phyloP scores from a whole-genome alignment of 129 eudicot genomes.

The Tanacetum coccineum region DNA sequence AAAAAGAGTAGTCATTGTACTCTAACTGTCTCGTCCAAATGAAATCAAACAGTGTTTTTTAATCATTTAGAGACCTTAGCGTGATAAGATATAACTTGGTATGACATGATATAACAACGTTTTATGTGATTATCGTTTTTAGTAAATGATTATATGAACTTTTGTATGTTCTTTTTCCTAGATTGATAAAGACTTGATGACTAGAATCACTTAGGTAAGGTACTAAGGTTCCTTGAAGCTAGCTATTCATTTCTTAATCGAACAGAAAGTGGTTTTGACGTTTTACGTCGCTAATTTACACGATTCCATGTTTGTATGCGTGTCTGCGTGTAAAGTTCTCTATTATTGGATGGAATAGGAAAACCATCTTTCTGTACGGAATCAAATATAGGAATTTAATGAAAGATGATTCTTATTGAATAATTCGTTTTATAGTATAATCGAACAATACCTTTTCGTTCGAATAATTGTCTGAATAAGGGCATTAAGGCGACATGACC shows the following conservation, averaged over 20 bases:
- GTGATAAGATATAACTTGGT: too few relatives aligned
- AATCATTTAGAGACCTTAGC: too few relatives aligned
- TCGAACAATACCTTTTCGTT: conserved; percentile 3
- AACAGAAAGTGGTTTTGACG: too few relatives aligned
- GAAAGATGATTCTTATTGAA: conserved; percentile 13
- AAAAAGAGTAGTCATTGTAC: too few relatives aligned
- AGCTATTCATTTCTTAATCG: too few relatives aligned
- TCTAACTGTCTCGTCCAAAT: too few relatives aligned
- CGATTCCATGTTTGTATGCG: conserved; percentile 1
- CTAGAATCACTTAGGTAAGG: neutral
- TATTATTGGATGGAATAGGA: conserved; percentile 28
- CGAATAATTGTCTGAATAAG: conserved; percentile 12
- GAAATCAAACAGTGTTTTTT: too few relatives aligned
- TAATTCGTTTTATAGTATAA: conserved; percentile 1
- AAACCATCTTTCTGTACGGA: neutral
- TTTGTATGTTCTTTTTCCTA: neutral
- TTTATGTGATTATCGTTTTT: neutral
- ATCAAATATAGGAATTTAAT: conserved; percentile 13
- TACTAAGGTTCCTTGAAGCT: neutral
- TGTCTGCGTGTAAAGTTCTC: conserved; percentile 17
- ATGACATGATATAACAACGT: neutral
- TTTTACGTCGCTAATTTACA: neutral
- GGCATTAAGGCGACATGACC: conserved; percentile 28
- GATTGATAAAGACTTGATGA: neutral
- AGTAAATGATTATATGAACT: neutral